Base-by-base conservation (phyloP, 75 land plant species). In the Chamaecyparis obtusa region DNA sequence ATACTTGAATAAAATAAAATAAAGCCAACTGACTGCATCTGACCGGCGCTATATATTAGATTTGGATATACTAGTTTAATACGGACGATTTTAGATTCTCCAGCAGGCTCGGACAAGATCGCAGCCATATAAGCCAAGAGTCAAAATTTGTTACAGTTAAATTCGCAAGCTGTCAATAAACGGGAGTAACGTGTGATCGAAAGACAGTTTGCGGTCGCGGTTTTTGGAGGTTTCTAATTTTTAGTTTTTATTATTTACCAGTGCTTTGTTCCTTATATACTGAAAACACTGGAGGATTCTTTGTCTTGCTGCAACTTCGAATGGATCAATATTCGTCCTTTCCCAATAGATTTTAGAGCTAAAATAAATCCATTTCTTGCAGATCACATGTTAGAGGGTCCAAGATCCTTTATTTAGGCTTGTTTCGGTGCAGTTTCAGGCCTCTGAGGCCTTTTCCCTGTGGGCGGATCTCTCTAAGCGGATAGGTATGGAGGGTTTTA, bases 391-490 rank as follows among this genome's bases (percentile, higher is more conserved):
- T 21, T 64, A 64, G 69, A 64, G n/a, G 27, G 24, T 64, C 24
- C 6, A 64, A 64, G 69, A 24, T 64, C 27, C 27, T 51, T 24
- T 64, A 21, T 24, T 64, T 2, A 64, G 69, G 69, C 69, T 64
- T 64, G 54, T 24, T 24, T 24, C 24, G n/a, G 69, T 64, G 69
- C n/a, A 64, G 69, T 64, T 24, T 6, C 24, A 64, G 33, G 76
- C 76, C 76, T 74, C 33, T 33, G 76, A 74, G 76, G 76, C 36
- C 36, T 74, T 74, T 64, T 27, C n/a, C n/a, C 36, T 74, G 76
- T 33, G 76, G 76, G 76, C 76, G 76, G 76, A 74, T 74, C 76
- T 74, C 76, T 32, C 76, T 33, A 74, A 74, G 76, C 14, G 33
- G 76, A 33, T 33, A 33, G 76, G 76, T 32, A 33, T 2, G 76